Conservation (phyloP, 2,329 filamentous ascomycete genomes). For the Colletotrichum neosansevieriae region DNA sequence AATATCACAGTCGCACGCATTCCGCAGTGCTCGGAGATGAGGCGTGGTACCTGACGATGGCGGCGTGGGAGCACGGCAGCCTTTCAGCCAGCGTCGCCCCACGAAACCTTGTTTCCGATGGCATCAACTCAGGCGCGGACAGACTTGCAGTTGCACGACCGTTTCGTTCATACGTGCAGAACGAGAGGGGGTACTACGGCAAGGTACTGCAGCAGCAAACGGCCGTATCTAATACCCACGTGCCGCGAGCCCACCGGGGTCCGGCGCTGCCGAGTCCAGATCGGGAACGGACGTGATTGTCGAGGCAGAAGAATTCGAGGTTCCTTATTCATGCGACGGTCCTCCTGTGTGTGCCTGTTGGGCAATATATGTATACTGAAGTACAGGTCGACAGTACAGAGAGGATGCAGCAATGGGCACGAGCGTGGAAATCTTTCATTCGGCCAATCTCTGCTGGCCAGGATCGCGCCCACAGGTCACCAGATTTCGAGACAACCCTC, state of each 20-base stretch:
- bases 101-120: slow-evolving; percentile 27
- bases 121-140: slow-evolving; percentile 7
- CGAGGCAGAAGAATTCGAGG: background rate
- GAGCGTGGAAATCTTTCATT: background rate
- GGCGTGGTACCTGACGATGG: slow-evolving; percentile 21
- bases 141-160: slow-evolving; percentile 12
- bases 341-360: too few relatives aligned
- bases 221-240: slow-evolving; percentile 12
- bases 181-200: background rate
- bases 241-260: slow-evolving; percentile 17
- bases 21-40: slow-evolving; percentile 8
- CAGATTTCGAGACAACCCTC: slow-evolving; percentile 23
- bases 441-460: background rate
- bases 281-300: slow-evolving; percentile 25
- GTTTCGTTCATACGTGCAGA: background rate
- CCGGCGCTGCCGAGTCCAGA: slow-evolving; percentile 24
- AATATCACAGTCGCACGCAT: slow-evolving; percentile 11
- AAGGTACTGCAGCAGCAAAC: slow-evolving; percentile 3
- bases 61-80: slow-evolving; percentile 15
- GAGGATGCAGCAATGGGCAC: background rate
- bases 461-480: background rate
- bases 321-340: background rate
- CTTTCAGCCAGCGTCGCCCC: slow-evolving; percentile 14
- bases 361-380: too few relatives aligned
- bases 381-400: background rate